A percentile compares a stretch with the other conserved stretches of the same genome.
These are phyloP conservation scores for Akanthomyces dipterigenus DNA, from an alignment of 2,329 filamentous ascomycete species.

Conservation along the genomic window DNA sequence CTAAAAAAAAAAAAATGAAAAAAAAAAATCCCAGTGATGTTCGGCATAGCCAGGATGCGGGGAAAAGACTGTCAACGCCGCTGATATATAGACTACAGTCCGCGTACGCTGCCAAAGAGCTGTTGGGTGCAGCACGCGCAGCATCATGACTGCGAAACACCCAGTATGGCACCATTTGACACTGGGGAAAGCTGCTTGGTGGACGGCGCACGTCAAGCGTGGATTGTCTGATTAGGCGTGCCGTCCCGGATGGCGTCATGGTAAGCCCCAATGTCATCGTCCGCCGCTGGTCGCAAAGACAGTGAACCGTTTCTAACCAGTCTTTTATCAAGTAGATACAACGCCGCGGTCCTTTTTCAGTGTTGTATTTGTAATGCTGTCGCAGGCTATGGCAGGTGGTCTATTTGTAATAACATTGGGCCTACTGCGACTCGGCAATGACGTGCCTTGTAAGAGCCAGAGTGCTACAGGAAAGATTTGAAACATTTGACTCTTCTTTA, in stretches of 20 bases:
- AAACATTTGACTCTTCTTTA: too few species aligned
- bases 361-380: too few species aligned
- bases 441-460: too few species aligned
- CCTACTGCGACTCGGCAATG: too few species aligned
- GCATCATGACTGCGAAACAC: not conserved
- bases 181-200: not conserved
- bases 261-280: constrained; percentile 10
- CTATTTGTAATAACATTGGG: too few species aligned
- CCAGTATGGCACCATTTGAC: not conserved
- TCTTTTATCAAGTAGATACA: too few species aligned
- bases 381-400: too few species aligned
- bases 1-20: too few species aligned
- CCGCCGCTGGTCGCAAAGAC: not conserved
- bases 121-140: not conserved
- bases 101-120: not conserved
- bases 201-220: not conserved
- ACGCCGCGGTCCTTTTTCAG: too few species aligned
- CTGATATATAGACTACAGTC: not conserved
- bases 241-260: constrained; percentile 8
- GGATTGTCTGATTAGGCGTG: not conserved
- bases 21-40: not conserved
- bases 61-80: not conserved
- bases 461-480: too few species aligned
- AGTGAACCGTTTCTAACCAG: not conserved
- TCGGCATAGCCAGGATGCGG: too few species aligned